Conservation (phyloP, 2,329 filamentous ascomycete species). For the Ophiocordyceps unilateralis region DNA sequence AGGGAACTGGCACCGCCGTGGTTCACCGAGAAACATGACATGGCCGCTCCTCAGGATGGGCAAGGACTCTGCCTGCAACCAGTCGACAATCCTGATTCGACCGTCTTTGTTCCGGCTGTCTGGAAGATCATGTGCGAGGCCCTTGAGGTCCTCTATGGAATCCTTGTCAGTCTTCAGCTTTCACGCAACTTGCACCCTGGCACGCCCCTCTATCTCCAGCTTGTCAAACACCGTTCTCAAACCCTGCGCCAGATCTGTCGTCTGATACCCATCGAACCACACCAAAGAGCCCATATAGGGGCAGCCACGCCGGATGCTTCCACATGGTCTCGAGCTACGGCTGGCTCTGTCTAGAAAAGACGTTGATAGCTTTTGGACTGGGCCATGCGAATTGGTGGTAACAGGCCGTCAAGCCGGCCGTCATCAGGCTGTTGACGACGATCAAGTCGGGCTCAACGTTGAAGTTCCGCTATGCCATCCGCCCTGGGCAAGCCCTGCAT, state of each 20-base stretch:
- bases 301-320: conserved; percentile 22
- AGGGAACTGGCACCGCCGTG: conserved; percentile 30
- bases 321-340: conserved; percentile 15
- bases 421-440: conserved; percentile 25
- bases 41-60: conserved; percentile 18
- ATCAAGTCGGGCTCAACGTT: conserved; percentile 20
- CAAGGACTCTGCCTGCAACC: conserved; percentile 21
- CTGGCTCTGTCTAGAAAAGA: conserved; percentile 21
- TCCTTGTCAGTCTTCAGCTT: conserved; percentile 11
- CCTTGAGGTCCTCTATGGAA: conserved; percentile 3
- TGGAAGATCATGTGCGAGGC: conserved; percentile 5
- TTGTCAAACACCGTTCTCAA: conserved; percentile 17
- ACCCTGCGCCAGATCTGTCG: conserved; percentile 19
- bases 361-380: conserved; percentile 25
- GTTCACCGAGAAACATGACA: conserved; percentile 22
- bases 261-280: conserved; percentile 14
- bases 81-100: conserved; percentile 19
- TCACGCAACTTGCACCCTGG: conserved; percentile 14
- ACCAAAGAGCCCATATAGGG: conserved; percentile 28
- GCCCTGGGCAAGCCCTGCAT: conserved; percentile 7
- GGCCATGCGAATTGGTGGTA: conserved; percentile 19
- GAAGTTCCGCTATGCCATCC: conserved; percentile 2
- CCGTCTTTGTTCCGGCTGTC: conserved; percentile 10
- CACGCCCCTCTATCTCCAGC: neutral
- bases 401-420: conserved; percentile 24